Percentiles rank a stretch among this genome's conserved stretches.
Evolutionary conservation across 495 filamentous ascomycete genomes (phyloP).

Genomic region (Annulohypoxylon stygium): DNA sequence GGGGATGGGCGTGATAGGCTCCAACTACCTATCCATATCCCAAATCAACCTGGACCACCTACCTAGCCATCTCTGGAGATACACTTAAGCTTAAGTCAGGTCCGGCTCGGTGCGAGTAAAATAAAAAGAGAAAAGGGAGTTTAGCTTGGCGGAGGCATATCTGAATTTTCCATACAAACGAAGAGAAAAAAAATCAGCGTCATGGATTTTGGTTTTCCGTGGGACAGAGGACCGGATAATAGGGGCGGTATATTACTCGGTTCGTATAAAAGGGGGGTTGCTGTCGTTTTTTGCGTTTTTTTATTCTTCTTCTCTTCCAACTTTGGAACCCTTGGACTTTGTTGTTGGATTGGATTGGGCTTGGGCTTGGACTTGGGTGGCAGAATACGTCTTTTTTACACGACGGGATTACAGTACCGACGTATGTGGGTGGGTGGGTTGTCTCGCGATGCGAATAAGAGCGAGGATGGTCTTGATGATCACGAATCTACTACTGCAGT

Average conservation of each 20-base stretch:
- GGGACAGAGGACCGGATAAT: neutral
- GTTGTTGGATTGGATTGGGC: too few species aligned
- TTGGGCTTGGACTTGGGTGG: neutral
- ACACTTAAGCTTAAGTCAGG: neutral
- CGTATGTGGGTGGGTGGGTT: neutral
- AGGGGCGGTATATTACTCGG: slow-evolving; percentile 1
- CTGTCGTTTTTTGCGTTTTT: neutral
- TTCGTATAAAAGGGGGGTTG: neutral
- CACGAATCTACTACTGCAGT: slow-evolving; percentile 1
- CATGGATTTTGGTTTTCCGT: neutral
- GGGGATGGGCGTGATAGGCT: neutral
- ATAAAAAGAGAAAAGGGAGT: neutral
- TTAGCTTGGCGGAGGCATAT: neutral
- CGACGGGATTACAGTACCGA: neutral
- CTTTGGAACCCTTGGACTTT: too few species aligned
- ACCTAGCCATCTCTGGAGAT: too few species aligned
- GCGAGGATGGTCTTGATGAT: neutral
- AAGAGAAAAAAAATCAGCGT: neutral
- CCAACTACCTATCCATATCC: too few species aligned
- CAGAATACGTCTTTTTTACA: neutral
- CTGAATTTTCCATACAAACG: neutral
- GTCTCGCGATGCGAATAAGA: neutral
- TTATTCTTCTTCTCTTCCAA: neutral
- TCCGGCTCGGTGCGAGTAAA: neutral
- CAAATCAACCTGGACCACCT: too few species aligned